These are phyloP conservation scores for Soucietia sequanensis DNA, from an alignment of 805 yeast genomes.

Conservation along the genomic window DNA sequence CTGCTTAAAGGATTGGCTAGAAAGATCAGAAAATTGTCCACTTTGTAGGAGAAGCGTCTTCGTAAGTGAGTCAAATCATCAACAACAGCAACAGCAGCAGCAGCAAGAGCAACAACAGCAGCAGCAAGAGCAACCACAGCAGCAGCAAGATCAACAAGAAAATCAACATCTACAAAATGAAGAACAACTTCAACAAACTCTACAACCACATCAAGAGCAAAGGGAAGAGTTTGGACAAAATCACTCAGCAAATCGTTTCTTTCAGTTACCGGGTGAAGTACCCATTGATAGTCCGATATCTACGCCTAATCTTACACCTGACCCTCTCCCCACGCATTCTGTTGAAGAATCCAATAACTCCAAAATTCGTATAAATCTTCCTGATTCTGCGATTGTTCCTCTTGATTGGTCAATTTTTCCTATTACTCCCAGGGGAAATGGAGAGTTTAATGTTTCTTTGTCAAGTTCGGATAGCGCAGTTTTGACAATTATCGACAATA, in stretches of 20 bases:
- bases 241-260: no score
- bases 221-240: not conserved
- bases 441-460: not conserved
- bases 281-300: no score
- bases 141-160: not conserved
- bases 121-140: no score
- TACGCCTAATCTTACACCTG: no score
- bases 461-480: not conserved
- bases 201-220: not conserved
- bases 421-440: constrained; percentile 8
- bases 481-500: constrained; percentile 1
- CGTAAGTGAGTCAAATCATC: constrained; percentile 6
- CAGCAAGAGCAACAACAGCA: constrained; percentile 1
- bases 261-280: no score
- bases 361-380: no score
- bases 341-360: no score
- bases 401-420: constrained; percentile 32
- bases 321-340: no score
- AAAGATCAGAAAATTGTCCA: constrained; percentile 90
- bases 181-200: constrained; percentile 4
- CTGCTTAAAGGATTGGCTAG: constrained; percentile 90
- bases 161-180: constrained; percentile 1
- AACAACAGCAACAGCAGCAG: constrained; percentile 1
- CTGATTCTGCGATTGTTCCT: constrained; percentile 21
- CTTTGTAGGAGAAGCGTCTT: constrained; percentile 76